Evolutionary conservation across 176 grass and related monocot genomes (phyloP).

Genomic region (Musa acuminata): DNA sequence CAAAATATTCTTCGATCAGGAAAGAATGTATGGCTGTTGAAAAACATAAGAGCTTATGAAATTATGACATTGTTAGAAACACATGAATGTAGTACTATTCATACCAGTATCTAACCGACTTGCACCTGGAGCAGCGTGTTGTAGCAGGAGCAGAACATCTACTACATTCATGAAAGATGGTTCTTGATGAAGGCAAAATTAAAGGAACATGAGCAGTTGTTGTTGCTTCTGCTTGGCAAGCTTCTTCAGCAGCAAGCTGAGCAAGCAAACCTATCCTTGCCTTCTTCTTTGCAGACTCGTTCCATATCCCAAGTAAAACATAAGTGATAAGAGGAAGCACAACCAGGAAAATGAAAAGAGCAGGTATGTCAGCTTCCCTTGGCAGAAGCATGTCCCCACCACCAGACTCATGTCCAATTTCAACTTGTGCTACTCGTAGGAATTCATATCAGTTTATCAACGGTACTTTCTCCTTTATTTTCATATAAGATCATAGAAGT

Average conservation of each 20-base stretch:
- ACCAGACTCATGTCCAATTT: slow-evolving; percentile 56
- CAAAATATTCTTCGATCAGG: no score
- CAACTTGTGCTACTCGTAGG: slow-evolving; percentile 28
- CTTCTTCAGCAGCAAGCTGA: slow-evolving; percentile 62
- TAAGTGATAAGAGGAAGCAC: slow-evolving; percentile 78
- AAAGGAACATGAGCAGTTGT: slow-evolving; percentile 38
- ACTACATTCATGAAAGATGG: slow-evolving; percentile 69
- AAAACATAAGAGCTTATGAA: no score
- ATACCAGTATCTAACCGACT: slow-evolving; percentile 97
- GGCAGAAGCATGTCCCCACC: slow-evolving; percentile 88
- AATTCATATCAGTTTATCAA: slow-evolving; percentile 30
- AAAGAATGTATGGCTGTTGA: no score
- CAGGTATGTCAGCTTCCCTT: slow-evolving; percentile 80
- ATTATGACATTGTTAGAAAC: no score
- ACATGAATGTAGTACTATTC: not conserved
- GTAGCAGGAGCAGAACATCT: slow-evolving; percentile 76
- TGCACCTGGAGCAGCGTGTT: slow-evolving; percentile 89
- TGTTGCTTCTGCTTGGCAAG: slow-evolving; percentile 55
- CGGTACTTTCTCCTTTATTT: slow-evolving; percentile 28
- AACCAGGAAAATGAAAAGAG: slow-evolving; percentile 54
- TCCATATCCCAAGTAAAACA: slow-evolving; percentile 86
- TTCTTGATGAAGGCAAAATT: slow-evolving; percentile 31
- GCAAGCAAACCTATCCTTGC: slow-evolving; percentile 49
- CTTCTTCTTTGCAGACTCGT: slow-evolving; percentile 54
- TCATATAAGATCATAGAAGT: not conserved